Conservation (phyloP, 139 green algal genomes). For the Tetradesmus obliquus region DNA sequence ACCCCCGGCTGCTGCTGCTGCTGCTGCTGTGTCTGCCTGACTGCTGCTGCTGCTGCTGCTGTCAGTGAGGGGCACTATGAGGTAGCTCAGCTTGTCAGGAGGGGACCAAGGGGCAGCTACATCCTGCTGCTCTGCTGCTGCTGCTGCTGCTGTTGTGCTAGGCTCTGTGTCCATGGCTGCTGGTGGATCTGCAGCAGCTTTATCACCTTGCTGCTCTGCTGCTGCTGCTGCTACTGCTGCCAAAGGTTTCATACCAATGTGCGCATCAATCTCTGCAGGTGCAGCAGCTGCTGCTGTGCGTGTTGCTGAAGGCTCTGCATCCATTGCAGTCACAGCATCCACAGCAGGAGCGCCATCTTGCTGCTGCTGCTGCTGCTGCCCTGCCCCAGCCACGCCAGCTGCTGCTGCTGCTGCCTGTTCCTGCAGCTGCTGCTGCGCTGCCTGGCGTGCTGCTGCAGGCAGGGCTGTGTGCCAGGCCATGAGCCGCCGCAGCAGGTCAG, state of each 20-base stretch:
- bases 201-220: neutral
- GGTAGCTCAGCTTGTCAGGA: conserved; percentile 19
- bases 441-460: neutral
- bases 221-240: conserved; percentile 39
- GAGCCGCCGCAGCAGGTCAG: neutral
- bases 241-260: neutral
- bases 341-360: neutral
- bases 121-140: neutral
- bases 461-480: conserved; percentile 5
- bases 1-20: conserved; percentile 10
- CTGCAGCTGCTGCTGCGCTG: conserved; percentile 14
- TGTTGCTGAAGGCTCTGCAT: neutral
- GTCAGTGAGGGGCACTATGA: conserved; percentile 21
- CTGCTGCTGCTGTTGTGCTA: neutral
- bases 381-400: neutral
- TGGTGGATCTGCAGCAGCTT: neutral
- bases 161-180: neutral
- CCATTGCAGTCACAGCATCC: neutral
- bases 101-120: neutral
- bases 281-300: neutral
- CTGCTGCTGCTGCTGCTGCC: neutral
- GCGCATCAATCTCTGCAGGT: too few relatives aligned
- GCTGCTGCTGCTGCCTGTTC: conserved; percentile 22
- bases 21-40: neutral
- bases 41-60: neutral